Conservation (phyloP, 2,329 filamentous ascomycete genomes). For the Trichophyton rubrum region DNA sequence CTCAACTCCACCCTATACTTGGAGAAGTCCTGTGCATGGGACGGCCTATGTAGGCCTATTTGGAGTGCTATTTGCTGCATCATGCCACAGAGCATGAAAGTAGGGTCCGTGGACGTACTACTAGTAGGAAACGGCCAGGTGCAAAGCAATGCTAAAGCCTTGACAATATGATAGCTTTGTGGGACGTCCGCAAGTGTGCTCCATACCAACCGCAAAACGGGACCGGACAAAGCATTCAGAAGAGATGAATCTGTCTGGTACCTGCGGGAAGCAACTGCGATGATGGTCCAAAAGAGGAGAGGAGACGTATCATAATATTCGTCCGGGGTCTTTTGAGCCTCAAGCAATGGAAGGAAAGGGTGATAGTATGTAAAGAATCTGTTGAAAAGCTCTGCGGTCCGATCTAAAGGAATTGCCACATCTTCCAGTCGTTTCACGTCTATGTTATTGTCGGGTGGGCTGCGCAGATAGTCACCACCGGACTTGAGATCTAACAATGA, state of each 20-base stretch:
- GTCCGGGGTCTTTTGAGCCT: slow-evolving; percentile 41
- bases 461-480: slow-evolving; percentile 37
- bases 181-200: slow-evolving; percentile 48
- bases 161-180: slow-evolving; percentile 52
- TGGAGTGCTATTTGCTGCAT: slow-evolving; percentile 60
- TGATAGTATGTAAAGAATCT: slow-evolving; percentile 55
- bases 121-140: slow-evolving; percentile 54
- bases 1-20: slow-evolving; percentile 42
- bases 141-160: slow-evolving; percentile 50
- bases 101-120: slow-evolving; percentile 51
- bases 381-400: slow-evolving; percentile 34
- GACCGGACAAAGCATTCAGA: slow-evolving; percentile 40
- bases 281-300: slow-evolving; percentile 57
- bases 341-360: slow-evolving; percentile 51
- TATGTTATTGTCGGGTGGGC: slow-evolving; percentile 34
- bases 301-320: slow-evolving; percentile 47
- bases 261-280: slow-evolving; percentile 49
- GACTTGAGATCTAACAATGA: slow-evolving; percentile 39
- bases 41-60: slow-evolving; percentile 52
- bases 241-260: slow-evolving; percentile 44
- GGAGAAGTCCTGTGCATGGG: slow-evolving; percentile 46
- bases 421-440: slow-evolving; percentile 41
- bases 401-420: slow-evolving; percentile 33
- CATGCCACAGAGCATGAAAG: slow-evolving; percentile 52
- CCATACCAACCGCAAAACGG: slow-evolving; percentile 48